Conservation (phyloP, 1,139 yeast genomes). For the Magnusiomyces ingens region DNA sequence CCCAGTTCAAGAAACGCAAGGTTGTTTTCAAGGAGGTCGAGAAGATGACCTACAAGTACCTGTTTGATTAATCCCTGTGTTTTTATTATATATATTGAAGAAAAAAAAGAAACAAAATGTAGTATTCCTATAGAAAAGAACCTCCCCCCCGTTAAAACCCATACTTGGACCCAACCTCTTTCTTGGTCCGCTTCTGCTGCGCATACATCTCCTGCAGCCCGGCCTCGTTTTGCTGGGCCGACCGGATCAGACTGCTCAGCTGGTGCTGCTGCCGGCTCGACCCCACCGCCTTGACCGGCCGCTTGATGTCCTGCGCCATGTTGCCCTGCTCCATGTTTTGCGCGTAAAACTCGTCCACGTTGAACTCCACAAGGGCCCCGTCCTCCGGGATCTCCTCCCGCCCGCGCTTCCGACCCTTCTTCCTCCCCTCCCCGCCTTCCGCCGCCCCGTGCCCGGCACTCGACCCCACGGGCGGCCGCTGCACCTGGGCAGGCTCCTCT, state of each 20-base stretch:
- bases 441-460: no score
- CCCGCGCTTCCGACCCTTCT: constrained; percentile 8
- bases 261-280: constrained; percentile 28
- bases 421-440: no score
- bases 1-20: constrained; percentile 44
- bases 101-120: no score
- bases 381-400: neutral
- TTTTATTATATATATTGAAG: neutral
- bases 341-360: constrained; percentile 27
- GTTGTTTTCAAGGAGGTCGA: constrained; percentile 9
- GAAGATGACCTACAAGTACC: constrained; percentile 31
- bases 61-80: constrained; percentile 2
- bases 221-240: constrained; percentile 28
- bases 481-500: no score
- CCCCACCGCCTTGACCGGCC: constrained; percentile 27
- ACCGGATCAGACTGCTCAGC: constrained; percentile 25
- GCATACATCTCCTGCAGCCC: constrained; percentile 28
- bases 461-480: no score
- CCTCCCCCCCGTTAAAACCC: no score
- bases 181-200: constrained; percentile 20
- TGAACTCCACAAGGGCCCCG: constrained; percentile 25
- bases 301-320: constrained; percentile 16
- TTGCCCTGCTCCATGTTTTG: constrained; percentile 15
- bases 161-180: constrained; percentile 25
- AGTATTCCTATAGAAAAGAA: no score